phyloP scores from a whole-genome alignment of 2,329 filamentous ascomycete species.

The Claviceps paspali region DNA sequence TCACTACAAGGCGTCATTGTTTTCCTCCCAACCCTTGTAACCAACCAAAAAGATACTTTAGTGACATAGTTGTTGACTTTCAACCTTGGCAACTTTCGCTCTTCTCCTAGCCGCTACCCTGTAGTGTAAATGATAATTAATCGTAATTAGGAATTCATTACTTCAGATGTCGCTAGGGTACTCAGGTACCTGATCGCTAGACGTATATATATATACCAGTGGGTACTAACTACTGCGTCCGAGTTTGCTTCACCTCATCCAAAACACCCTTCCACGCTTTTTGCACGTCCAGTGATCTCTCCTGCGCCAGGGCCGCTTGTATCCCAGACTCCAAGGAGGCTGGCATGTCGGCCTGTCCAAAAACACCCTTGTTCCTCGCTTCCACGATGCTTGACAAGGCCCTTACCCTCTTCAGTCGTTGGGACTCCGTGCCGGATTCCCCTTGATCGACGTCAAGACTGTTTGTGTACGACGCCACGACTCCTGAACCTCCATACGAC shows the following conservation, averaged over 20 bases:
- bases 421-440: slow-evolving; percentile 34
- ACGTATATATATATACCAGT: not conserved
- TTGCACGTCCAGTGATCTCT: slow-evolving; percentile 31
- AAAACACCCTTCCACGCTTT: slow-evolving; percentile 24
- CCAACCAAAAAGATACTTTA: no score
- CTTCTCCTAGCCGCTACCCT: no score
- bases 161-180: no score
- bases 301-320: slow-evolving; percentile 19
- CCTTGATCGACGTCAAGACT: slow-evolving; percentile 31
- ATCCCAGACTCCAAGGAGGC: slow-evolving; percentile 19
- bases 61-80: no score
- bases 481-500: slow-evolving; percentile 7
- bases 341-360: slow-evolving; percentile 19
- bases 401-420: slow-evolving; percentile 32
- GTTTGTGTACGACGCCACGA: slow-evolving; percentile 24
- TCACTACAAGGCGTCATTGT: no score
- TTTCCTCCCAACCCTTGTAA: no score
- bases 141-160: no score
- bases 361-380: slow-evolving; percentile 26
- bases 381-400: slow-evolving; percentile 27
- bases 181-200: not conserved
- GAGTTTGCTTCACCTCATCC: slow-evolving; percentile 12
- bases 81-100: no score
- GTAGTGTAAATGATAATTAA: no score
- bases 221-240: not conserved